phyloP scores from a whole-genome alignment of 1,139 yeast species.

The Yamadazyma songkhlaensis region DNA sequence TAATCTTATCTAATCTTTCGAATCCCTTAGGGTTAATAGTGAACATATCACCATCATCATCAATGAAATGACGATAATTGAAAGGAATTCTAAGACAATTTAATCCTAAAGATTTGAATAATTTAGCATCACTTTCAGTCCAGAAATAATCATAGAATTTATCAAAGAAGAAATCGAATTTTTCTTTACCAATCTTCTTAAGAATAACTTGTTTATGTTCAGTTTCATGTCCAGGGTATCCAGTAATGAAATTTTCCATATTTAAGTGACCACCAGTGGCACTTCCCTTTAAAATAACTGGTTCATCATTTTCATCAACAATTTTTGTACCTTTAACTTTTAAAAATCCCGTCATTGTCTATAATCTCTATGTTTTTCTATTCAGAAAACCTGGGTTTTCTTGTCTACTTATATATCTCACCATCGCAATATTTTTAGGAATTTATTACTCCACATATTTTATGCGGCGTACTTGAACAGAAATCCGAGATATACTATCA shows the following conservation, averaged over 20 bases:
- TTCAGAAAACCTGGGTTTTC: no score
- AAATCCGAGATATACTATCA: no score
- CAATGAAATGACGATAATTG: conserved; percentile 44
- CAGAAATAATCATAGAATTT: conserved; percentile 47
- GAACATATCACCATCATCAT: conserved; percentile 38
- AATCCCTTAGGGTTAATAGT: conserved; percentile 39
- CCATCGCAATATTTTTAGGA: no score
- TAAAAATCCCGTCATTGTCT: conserved; percentile 19
- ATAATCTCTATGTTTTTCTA: neutral
- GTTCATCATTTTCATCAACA: conserved; percentile 31
- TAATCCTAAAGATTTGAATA: conserved; percentile 37
- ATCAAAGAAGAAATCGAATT: conserved; percentile 42
- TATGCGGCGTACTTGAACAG: no score
- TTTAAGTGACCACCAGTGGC: conserved; percentile 48
- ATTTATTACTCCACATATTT: no score
- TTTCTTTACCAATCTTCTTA: conserved; percentile 37
- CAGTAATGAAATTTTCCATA: conserved; percentile 52
- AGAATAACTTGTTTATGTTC: conserved; percentile 39
- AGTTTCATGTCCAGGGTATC: conserved; percentile 48
- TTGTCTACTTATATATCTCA: no score
- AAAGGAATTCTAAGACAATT: conserved; percentile 46
- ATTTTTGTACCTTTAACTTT: conserved; percentile 34
- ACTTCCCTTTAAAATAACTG: conserved; percentile 36
- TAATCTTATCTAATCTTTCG: conserved; percentile 35
- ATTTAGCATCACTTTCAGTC: conserved; percentile 43